A percentile compares a stretch with the other conserved stretches of the same genome.
Conservation (phyloP, 148 eudicot genomes). For the Dianthus caryophyllus region DNA sequence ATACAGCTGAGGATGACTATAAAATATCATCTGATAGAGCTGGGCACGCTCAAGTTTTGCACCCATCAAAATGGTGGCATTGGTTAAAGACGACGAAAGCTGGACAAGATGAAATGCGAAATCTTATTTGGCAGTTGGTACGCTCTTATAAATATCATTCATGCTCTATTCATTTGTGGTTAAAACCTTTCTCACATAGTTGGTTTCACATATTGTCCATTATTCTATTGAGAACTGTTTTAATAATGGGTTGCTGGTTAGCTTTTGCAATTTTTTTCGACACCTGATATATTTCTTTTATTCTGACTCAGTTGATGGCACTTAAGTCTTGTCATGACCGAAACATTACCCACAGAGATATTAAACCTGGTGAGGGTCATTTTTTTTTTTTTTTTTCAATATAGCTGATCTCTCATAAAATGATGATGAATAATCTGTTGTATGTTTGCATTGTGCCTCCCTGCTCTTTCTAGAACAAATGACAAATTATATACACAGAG, state of each 20-base stretch:
- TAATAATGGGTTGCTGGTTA: neutral
- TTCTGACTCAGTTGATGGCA: slow-evolving; percentile 64
- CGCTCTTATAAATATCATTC: slow-evolving; percentile 11
- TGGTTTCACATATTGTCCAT: neutral
- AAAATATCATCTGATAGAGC: slow-evolving; percentile 42
- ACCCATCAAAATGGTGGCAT: slow-evolving; percentile 97
- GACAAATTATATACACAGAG: neutral
- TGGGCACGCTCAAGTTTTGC: slow-evolving; percentile 62
- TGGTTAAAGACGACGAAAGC: slow-evolving; percentile 89
- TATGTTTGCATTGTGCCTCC: neutral
- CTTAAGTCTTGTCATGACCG: slow-evolving; percentile 93
- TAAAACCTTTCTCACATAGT: neutral
- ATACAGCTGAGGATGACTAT: slow-evolving; percentile 68
- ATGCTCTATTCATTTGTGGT: neutral
- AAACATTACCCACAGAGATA: slow-evolving; percentile 93
- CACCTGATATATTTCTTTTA: slow-evolving; percentile 17
- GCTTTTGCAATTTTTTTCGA: slow-evolving; percentile 1
- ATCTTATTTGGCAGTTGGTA: slow-evolving; percentile 82
- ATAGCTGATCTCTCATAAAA: neutral
- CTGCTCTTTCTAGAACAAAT: neutral
- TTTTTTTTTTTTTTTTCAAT: neutral
- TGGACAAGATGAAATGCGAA: slow-evolving; percentile 77
- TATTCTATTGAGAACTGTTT: neutral
- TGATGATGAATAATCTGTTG: neutral
- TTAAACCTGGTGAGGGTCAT: slow-evolving; percentile 84